These are phyloP conservation scores for Sanghuangporus weigelae DNA, from an alignment of 1,284 basidiomycete genomes.

Conservation along the genomic window DNA sequence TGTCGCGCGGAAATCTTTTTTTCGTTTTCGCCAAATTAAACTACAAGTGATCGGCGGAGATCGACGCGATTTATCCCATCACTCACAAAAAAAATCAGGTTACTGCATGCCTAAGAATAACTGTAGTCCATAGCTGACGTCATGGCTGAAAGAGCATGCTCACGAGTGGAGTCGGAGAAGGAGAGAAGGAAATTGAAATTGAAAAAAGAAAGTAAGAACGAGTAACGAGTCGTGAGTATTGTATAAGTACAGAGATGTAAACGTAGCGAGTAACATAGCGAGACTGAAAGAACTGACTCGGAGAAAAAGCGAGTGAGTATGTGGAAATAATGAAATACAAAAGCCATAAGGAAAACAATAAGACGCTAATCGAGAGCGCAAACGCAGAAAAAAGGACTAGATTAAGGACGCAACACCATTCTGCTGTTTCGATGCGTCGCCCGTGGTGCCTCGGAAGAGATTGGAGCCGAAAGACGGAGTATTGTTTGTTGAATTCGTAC, in stretches of 20 bases:
- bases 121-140: background rate
- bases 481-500: conserved; percentile 18
- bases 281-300: no score
- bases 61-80: background rate
- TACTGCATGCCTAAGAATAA: background rate
- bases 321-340: conserved; percentile 1
- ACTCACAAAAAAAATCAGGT: background rate
- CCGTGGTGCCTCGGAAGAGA: conserved; percentile 7
- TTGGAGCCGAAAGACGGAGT: conserved; percentile 7
- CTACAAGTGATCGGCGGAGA: background rate
- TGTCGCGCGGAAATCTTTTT: background rate
- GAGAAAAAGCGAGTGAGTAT: background rate
- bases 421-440: conserved; percentile 25
- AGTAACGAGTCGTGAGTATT: conserved; percentile 1
- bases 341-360: background rate
- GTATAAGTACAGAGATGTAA: conserved; percentile 5
- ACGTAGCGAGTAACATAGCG: background rate
- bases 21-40: background rate
- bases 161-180: background rate
- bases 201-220: no score
- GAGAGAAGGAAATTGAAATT: background rate
- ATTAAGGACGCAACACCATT: conserved; percentile 34
- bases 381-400: background rate
- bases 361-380: background rate
- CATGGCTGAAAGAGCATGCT: background rate